Base-by-base conservation (phyloP, 257 asterid genomes). In the Jacaranda copaia region DNA sequence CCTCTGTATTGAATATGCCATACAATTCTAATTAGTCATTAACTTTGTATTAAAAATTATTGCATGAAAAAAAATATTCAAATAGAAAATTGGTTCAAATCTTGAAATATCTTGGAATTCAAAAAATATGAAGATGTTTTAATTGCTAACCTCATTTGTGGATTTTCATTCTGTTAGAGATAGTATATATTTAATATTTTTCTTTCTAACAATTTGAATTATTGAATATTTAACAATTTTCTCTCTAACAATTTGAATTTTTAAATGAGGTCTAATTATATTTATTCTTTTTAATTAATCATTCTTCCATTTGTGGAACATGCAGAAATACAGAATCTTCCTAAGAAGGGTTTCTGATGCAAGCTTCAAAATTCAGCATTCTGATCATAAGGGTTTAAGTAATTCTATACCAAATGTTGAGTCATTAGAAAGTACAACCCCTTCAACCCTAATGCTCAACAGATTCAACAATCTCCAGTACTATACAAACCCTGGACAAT, bases 311-410 rank as follows among this genome's bases (percentile, higher is more conserved):
- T 55, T 16, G 32, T 55, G 18, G 5, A 63, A 61, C 13, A 55
- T 77, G 74, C 87, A 84, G 87, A 84, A 84, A 61, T 84, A 84
- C 25, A 38, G 85, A 39, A 73, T 84, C 63, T 84, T 81, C 79
- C 82, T 81, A 9, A 69, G 74, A 48, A 45, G 83, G 43, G 83
- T 70, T 15, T 38, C 70, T 5, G 81, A 58, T 10, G 85, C 93
- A 79, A 81, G 85, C 84, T 53, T 36, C 81, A 77, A 75, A 20
- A 51, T 83, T 32, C 85, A 70, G 8, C 49, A 8, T 19, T 32
- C 78, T 40, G 76, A 75, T 32, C 12, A 38, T 0, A 72, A 71
- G 62, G 49, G 79, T 3, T 40, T 80, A 25, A 73, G 73, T 18
- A 76, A 51, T 40, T 5, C 68, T 25, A 53, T 35, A 53, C 11